Percentiles rank a stretch among this genome's conserved stretches.
phyloP scores from a whole-genome alignment of 345 rosid genomes.

The Euclidium syriacum region DNA sequence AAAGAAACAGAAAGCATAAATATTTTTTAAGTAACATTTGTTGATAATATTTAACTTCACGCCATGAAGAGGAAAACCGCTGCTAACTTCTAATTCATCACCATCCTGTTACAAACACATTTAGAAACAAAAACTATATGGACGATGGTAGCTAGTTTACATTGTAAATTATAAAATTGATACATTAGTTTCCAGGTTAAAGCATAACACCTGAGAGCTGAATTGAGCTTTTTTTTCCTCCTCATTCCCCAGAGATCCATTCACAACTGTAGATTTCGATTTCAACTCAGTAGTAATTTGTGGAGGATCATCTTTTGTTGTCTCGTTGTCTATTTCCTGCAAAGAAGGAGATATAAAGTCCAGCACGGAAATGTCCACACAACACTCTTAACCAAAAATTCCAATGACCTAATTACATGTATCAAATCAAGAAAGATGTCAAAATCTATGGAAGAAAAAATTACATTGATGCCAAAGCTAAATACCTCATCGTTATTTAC shows the following conservation, averaged over 20 bases:
- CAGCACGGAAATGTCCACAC: background rate
- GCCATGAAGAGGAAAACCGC: constrained; percentile 95
- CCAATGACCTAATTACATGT: background rate
- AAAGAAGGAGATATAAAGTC: too few relatives aligned
- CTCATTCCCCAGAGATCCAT: constrained; percentile 31
- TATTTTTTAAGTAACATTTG: background rate
- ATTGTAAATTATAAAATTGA: background rate
- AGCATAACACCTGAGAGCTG: constrained; percentile 47
- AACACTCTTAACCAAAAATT: background rate
- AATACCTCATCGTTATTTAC: constrained; percentile 65
- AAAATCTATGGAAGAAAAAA: background rate
- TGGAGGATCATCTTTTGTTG: constrained; percentile 32
- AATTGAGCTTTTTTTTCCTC: constrained; percentile 38
- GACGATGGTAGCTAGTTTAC: too few relatives aligned
- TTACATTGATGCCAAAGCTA: background rate
- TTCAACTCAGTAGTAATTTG: constrained; percentile 37
- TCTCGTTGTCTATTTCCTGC: constrained; percentile 52
- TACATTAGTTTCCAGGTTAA: background rate
- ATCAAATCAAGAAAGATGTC: background rate
- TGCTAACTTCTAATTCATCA: constrained; percentile 52
- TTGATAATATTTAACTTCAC: constrained; percentile 66
- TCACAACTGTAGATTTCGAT: constrained; percentile 35
- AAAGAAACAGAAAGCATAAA: constrained; percentile 17
- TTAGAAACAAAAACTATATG: constrained; percentile 16
- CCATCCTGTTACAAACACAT: constrained; percentile 46